Percentiles rank a stretch among this genome's conserved stretches.
Conservation (phyloP, 2,329 filamentous ascomycete genomes). For the Scedosporium dehoogii region DNA sequence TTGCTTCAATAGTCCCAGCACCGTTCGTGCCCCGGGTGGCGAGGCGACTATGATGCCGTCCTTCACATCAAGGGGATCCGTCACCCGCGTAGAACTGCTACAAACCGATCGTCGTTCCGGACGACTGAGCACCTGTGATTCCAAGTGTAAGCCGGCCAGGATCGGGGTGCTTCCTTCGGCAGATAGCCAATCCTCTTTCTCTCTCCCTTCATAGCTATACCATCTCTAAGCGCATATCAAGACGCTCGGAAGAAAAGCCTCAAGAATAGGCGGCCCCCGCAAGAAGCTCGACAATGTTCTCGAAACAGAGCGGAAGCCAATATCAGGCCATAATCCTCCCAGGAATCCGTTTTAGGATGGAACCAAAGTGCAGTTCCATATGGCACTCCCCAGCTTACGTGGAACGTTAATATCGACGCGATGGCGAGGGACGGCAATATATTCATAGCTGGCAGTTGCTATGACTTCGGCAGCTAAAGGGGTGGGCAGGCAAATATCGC, state of each 20-base stretch:
- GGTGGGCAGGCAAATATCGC: neutral
- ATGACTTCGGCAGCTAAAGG: neutral
- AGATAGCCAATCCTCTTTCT: too few species aligned
- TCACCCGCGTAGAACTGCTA: too few species aligned
- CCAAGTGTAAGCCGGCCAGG: too few species aligned
- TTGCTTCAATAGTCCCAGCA: too few species aligned
- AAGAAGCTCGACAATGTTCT: neutral
- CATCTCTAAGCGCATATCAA: neutral
- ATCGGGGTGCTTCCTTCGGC: too few species aligned
- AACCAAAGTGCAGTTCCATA: neutral
- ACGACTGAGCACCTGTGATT: too few species aligned
- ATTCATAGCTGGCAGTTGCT: neutral
- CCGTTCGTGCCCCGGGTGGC: too few species aligned
- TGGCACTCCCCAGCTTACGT: conserved; percentile 1
- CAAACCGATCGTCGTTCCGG: too few species aligned
- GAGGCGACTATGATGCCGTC: too few species aligned
- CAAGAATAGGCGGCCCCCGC: neutral
- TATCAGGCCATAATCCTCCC: neutral
- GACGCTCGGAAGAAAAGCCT: neutral
- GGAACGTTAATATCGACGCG: neutral
- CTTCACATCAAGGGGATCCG: too few species aligned
- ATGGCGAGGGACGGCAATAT: neutral
- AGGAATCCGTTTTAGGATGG: neutral
- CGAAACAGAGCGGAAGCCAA: neutral
- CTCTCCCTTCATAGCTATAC: neutral